These are phyloP conservation scores for Apiotrichum sp. DNA, from an alignment of 1,284 basidiomycete species.

Conservation along the genomic window DNA sequence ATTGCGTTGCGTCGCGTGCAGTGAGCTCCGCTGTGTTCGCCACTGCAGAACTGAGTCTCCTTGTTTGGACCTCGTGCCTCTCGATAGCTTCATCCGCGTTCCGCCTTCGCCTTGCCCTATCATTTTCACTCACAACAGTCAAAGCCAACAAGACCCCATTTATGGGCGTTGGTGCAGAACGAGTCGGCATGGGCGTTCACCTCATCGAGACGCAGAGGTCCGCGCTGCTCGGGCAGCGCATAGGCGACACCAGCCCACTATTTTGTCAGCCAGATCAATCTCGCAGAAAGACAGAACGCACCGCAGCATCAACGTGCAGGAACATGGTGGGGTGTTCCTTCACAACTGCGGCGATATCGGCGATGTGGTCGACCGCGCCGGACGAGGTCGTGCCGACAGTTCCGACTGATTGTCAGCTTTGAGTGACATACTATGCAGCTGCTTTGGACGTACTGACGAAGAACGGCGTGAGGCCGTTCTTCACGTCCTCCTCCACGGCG, in stretches of 20 bases:
- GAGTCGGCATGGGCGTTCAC: conserved; percentile 75
- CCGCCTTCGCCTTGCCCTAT: too few relatives aligned
- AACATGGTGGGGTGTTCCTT: conserved; percentile 64
- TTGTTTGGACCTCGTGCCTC: too few relatives aligned
- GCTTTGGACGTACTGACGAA: conserved; percentile 66
- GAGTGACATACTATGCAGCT: conserved; percentile 53
- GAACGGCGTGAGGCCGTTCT: conserved; percentile 65
- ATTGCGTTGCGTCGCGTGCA: too few relatives aligned
- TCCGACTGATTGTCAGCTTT: conserved; percentile 56
- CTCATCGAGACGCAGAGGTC: conserved; percentile 58
- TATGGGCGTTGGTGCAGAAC: conserved; percentile 89
- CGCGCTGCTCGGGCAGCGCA: conserved; percentile 70
- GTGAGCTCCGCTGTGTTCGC: too few relatives aligned
- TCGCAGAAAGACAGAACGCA: conserved; percentile 14
- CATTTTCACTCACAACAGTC: conserved; percentile 59
- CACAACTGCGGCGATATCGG: conserved; percentile 66
- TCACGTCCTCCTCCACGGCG: conserved; percentile 64
- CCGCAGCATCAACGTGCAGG: conserved; percentile 84
- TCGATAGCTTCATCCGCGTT: too few relatives aligned
- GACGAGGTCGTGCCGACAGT: conserved; percentile 88
- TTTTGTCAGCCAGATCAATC: neutral
- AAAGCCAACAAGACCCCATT: conserved; percentile 84
- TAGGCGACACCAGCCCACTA: conserved; percentile 76
- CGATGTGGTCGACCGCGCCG: conserved; percentile 75
- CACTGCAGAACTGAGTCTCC: too few relatives aligned